Percentiles rank a stretch among this genome's conserved stretches.
These are phyloP conservation scores for Athelia psychrophila DNA, from an alignment of 1,284 basidiomycete species.

Conservation along the genomic window DNA sequence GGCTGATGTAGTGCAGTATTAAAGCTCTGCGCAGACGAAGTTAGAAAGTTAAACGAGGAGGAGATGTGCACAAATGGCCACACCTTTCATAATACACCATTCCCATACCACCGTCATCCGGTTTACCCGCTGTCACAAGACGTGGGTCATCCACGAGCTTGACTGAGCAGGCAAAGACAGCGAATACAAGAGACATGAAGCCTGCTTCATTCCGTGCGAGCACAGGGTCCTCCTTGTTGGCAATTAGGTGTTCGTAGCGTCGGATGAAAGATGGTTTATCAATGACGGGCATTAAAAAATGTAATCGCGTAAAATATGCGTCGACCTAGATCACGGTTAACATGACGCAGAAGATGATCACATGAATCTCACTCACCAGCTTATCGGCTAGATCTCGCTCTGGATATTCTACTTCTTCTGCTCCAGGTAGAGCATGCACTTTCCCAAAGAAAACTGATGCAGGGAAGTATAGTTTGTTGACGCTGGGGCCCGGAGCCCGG, in stretches of 20 bases:
- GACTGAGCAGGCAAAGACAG: conserved; percentile 82
- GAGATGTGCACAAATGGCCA: conserved; percentile 19
- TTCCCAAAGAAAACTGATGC: conserved; percentile 87
- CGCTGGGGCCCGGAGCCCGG: conserved; percentile 67
- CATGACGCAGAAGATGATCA: conserved; percentile 10
- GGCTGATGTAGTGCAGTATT: conserved; percentile 86
- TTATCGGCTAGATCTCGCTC: conserved; percentile 80
- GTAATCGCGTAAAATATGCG: conserved; percentile 80
- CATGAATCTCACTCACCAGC: conserved; percentile 46
- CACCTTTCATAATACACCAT: conserved; percentile 86
- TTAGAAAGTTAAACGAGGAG: conserved; percentile 17
- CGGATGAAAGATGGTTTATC: conserved; percentile 79
- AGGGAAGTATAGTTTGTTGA: conserved; percentile 85
- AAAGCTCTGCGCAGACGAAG: conserved; percentile 55
- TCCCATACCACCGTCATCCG: conserved; percentile 77
- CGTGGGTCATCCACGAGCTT: conserved; percentile 74
- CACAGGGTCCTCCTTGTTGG: conserved; percentile 50
- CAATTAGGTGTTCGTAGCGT: conserved; percentile 73
- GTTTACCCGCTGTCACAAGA: conserved; percentile 51
- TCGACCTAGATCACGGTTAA: conserved; percentile 53
- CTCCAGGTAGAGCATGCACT: conserved; percentile 75
- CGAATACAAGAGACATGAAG: conserved; percentile 78
- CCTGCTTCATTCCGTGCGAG: conserved; percentile 58
- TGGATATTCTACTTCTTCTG: conserved; percentile 87
- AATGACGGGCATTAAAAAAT: conserved; percentile 82